Evolutionary conservation across 1,139 yeast genomes (phyloP), one percentile per base, ranked within the genome.

Genomic region (Pichia terricola): DNA sequence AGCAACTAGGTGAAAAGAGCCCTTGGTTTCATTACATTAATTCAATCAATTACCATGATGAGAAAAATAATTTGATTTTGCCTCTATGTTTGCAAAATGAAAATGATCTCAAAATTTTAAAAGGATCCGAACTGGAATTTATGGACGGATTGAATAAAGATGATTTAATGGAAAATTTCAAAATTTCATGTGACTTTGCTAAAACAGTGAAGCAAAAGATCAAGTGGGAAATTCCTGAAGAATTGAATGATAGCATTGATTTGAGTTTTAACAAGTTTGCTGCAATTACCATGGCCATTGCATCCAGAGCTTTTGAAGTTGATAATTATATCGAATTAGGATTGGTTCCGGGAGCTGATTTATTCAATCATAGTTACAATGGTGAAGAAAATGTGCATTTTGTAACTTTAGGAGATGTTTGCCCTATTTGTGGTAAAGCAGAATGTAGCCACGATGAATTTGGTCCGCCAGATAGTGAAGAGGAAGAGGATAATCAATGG

Each of bases 281-380:
- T 2, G 70, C 72, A 10, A 63, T 67, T 22, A 71, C 76, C 4
- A 76, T 71, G 56, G 72, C 79, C 1, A 79, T 86, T 11, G 77
- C 88, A 0, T 79, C 94, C 1, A 70, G 95, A 47, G 88, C 89
- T 1, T 87, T 88, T 59, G 80, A 79, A 44, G 78, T 89, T 25
- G 96, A 89, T 59, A 72, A 70, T 40, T 87, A 65, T 59, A 85
- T 81, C 54, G 84, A 80, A 28, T 70, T 82, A 36, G 85, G 84
- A 0, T 65, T 89, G 48, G 95, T 88, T 31, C 96, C 96, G 0
- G 89, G 89, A 16, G 96, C 96, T 0, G 95, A 89, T 61, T 66
- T 89, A 41, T 88, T 88, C 65, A 88, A 88, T 53, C 96, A 87
- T 58, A 66, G 75, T 35, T 72, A 73, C 8, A 68, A 50, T 32